Conservation (phyloP, 1,139 yeast species). For the Suhomyces guaymorum region DNA sequence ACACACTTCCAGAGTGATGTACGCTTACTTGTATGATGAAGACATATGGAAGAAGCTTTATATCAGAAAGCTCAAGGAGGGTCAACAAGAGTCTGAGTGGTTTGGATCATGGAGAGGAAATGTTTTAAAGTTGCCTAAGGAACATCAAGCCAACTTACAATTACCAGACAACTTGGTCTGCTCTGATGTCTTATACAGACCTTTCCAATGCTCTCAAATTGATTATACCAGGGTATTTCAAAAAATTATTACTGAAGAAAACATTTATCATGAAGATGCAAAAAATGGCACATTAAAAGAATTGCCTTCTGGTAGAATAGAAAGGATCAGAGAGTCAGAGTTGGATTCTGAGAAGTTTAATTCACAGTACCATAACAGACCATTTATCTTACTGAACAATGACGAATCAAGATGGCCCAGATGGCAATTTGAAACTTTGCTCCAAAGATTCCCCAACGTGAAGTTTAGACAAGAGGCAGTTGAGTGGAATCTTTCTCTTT, state of each 20-base stretch:
- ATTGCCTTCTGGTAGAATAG: slow-evolving; percentile 41
- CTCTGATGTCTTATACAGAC: slow-evolving; percentile 68
- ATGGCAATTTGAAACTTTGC: slow-evolving; percentile 59
- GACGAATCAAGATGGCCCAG: slow-evolving; percentile 57
- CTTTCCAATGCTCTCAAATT: slow-evolving; percentile 75
- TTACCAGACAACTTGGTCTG: slow-evolving; percentile 38
- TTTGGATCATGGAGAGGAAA: slow-evolving; percentile 78
- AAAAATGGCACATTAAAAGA: slow-evolving; percentile 18
- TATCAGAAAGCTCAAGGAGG: slow-evolving; percentile 28
- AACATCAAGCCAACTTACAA: slow-evolving; percentile 43
- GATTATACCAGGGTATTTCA: slow-evolving; percentile 53
- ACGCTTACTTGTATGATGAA: slow-evolving; percentile 71
- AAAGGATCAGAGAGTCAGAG: slow-evolving; percentile 45
- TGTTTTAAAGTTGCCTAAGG: slow-evolving; percentile 40
- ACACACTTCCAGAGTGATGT: slow-evolving; percentile 63
- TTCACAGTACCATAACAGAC: slow-evolving; percentile 48
- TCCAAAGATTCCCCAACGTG: slow-evolving; percentile 56
- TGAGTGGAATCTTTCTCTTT: slow-evolving; percentile 68
- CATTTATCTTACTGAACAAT: slow-evolving; percentile 62
- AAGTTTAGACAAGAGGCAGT: slow-evolving; percentile 83
- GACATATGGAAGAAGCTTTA: slow-evolving; percentile 74
- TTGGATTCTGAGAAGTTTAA: slow-evolving; percentile 51
- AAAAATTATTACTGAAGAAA: slow-evolving; percentile 51
- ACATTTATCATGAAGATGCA: slow-evolving; percentile 29
- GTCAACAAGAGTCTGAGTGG: slow-evolving; percentile 46